phyloP scores from a whole-genome alignment of 2,329 filamentous ascomycete species.

The Colletotrichum destructivum region DNA sequence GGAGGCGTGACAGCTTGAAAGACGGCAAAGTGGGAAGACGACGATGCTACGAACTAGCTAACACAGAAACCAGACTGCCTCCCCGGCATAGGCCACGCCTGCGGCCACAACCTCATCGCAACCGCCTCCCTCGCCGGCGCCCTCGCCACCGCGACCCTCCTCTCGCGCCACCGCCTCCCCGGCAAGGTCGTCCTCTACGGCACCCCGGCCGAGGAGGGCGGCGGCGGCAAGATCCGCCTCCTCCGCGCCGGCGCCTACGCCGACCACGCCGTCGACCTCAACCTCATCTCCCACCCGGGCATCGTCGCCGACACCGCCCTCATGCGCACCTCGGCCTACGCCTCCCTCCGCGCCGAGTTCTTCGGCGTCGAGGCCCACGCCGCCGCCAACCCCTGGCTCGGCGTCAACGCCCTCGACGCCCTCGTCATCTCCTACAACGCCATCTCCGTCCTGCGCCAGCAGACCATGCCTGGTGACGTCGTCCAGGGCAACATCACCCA shows the following conservation, averaged over 20 bases:
- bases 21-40: too few relatives aligned
- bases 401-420: constrained; percentile 73
- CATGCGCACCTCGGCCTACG: constrained; percentile 67
- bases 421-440: constrained; percentile 64
- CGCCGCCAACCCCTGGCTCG: constrained; percentile 70
- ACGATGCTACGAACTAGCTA: constrained; percentile 12
- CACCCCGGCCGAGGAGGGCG: constrained; percentile 68
- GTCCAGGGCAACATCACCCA: constrained; percentile 68
- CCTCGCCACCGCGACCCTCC: constrained; percentile 59
- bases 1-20: too few relatives aligned
- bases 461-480: constrained; percentile 66
- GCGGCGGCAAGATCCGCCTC: constrained; percentile 48
- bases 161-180: constrained; percentile 57
- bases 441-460: constrained; percentile 68
- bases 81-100: constrained; percentile 66
- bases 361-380: constrained; percentile 70
- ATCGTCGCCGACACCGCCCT: constrained; percentile 61
- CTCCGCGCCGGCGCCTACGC: constrained; percentile 54
- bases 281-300: constrained; percentile 65
- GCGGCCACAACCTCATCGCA: constrained; percentile 70
- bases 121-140: constrained; percentile 63
- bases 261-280: constrained; percentile 60
- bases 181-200: constrained; percentile 64
- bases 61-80: constrained; percentile 58
- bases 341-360: constrained; percentile 65